Conservation (phyloP, 2,329 filamentous ascomycete genomes). For the Aspergillus sergii region DNA sequence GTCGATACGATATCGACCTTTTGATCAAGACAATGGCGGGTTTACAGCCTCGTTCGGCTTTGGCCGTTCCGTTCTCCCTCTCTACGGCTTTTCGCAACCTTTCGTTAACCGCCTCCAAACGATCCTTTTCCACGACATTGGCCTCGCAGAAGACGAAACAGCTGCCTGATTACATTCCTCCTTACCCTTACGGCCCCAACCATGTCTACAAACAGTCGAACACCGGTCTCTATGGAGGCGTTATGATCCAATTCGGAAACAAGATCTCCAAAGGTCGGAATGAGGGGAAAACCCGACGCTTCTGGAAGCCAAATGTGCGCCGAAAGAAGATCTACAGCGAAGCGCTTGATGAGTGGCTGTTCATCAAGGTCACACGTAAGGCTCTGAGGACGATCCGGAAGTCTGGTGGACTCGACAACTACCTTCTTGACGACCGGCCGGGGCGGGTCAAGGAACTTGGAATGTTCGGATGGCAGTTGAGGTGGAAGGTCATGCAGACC, state of each 20-base stretch:
- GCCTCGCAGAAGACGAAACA: conserved; percentile 33
- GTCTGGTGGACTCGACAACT: conserved; percentile 86
- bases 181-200: conserved; percentile 51
- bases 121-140: conserved; percentile 42
- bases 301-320: conserved; percentile 54
- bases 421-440: conserved; percentile 79
- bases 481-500: conserved; percentile 89
- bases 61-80: conserved; percentile 39
- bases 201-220: conserved; percentile 50
- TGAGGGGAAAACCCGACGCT: conserved; percentile 51
- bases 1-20: conserved; percentile 9
- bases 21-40: conserved; percentile 34
- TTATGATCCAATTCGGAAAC: conserved; percentile 52
- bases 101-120: conserved; percentile 39
- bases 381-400: conserved; percentile 68
- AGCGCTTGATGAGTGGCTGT: conserved; percentile 45
- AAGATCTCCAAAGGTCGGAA: conserved; percentile 53
- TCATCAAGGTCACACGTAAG: conserved; percentile 49
- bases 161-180: conserved; percentile 44
- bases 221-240: conserved; percentile 51
- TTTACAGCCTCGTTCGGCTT: conserved; percentile 30
- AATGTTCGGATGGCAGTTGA: conserved; percentile 83
- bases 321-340: conserved; percentile 50
- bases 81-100: conserved; percentile 42
- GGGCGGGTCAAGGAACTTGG: conserved; percentile 82